Conservation (phyloP, 805 yeast species). For the Novakomyces olei region DNA sequence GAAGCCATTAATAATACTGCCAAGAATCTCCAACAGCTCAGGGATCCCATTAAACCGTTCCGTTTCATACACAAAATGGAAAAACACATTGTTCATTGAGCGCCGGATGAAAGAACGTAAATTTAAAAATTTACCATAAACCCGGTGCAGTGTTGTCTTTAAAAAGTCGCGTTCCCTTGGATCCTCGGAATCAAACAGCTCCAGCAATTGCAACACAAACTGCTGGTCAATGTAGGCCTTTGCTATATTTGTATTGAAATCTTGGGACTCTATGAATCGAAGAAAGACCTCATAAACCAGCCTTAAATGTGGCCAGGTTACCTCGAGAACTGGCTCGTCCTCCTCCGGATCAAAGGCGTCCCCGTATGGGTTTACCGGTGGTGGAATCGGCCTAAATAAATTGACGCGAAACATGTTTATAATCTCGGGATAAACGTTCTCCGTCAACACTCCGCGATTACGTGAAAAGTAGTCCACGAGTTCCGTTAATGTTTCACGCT, state of each 20-base stretch:
- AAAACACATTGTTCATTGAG: conserved; percentile 73
- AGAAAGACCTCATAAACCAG: conserved; percentile 84
- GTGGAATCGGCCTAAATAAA: conserved; percentile 88
- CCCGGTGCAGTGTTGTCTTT: conserved; percentile 85
- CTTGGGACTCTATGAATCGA: conserved; percentile 81
- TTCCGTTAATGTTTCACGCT: conserved; percentile 69
- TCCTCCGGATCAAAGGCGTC: conserved; percentile 95
- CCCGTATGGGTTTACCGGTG: conserved; percentile 93
- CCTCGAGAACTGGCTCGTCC: conserved; percentile 89
- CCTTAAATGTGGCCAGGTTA: conserved; percentile 99
- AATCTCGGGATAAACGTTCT: conserved; percentile 72
- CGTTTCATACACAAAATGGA: conserved; percentile 86
- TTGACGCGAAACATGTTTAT: conserved; percentile 53
- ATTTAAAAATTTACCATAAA: conserved; percentile 83
- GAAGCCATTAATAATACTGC: conserved; percentile 91
- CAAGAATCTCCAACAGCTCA: conserved; percentile 81
- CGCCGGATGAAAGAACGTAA: conserved; percentile 79
- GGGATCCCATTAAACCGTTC: conserved; percentile 91
- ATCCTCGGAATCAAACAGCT: conserved; percentile 87
- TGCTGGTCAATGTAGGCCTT: conserved; percentile 84
- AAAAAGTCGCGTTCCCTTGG: conserved; percentile 88
- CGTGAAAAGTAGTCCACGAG: conserved; percentile 69
- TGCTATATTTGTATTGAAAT: conserved; percentile 80
- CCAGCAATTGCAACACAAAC: conserved; percentile 60
- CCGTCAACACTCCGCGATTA: conserved; percentile 66